These are phyloP conservation scores for Trypanosoma cruzi DNA, from an alignment of 208 protist species.

Conservation along the genomic window DNA sequence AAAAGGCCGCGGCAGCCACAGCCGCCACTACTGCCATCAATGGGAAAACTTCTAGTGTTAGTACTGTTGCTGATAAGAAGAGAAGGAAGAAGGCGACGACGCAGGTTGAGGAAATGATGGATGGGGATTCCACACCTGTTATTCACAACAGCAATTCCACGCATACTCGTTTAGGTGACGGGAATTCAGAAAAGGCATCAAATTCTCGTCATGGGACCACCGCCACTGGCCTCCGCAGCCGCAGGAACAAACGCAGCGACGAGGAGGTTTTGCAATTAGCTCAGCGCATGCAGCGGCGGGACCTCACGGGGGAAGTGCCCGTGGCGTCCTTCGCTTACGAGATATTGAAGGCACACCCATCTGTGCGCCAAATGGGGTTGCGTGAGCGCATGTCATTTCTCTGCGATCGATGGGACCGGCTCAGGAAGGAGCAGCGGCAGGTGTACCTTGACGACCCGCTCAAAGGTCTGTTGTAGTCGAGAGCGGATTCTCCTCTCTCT, in stretches of 20 bases:
- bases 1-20: neutral
- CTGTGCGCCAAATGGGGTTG: conserved; percentile 78
- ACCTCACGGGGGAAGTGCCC: conserved; percentile 77
- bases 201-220: too few species aligned
- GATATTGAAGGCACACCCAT: conserved; percentile 80
- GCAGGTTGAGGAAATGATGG: neutral
- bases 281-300: conserved; percentile 79
- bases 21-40: neutral
- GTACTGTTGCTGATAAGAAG: neutral
- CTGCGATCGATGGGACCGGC: conserved; percentile 65
- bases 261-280: conserved; percentile 64
- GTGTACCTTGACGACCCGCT: conserved; percentile 82
- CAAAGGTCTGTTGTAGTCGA: conserved; percentile 67
- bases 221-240: neutral
- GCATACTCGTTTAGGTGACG: neutral
- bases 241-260: conserved; percentile 34
- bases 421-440: conserved; percentile 59
- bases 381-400: conserved; percentile 90
- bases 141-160: neutral
- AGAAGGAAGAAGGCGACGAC: neutral
- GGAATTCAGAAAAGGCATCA: neutral
- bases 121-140: neutral
- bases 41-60: neutral
- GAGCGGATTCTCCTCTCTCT: too few species aligned
- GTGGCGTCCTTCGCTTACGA: conserved; percentile 86